Evolutionary conservation across 805 yeast species (phyloP).

Genomic region (Ogataea glucozyma): DNA sequence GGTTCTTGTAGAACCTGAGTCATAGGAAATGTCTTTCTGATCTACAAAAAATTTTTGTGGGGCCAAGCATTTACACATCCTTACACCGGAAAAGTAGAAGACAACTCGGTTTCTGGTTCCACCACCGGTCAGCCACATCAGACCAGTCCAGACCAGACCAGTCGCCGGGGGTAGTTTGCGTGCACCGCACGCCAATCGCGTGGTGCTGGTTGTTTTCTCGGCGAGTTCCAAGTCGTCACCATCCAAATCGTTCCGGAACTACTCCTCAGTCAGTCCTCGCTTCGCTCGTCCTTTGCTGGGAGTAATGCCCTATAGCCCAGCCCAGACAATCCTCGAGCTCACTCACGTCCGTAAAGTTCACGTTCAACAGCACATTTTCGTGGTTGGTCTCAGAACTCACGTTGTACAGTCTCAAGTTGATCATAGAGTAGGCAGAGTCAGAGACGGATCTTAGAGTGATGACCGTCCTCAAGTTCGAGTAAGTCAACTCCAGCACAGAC

Average conservation of each 20-base stretch:
- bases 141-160: too few species aligned
- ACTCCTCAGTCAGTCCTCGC: neutral
- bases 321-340: constrained; percentile 57
- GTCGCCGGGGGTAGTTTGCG: too few species aligned
- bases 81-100: too few species aligned
- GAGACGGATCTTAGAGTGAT: constrained; percentile 17
- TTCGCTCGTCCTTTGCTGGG: neutral
- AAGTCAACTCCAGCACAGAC: constrained; percentile 20
- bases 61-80: too few species aligned
- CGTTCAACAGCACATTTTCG: constrained; percentile 40
- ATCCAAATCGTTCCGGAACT: neutral
- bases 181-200: too few species aligned
- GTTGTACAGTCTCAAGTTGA: constrained; percentile 14
- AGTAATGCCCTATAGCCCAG: constrained; percentile 46
- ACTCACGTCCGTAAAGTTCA: constrained; percentile 49
- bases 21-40: too few species aligned
- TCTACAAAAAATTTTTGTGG: too few species aligned
- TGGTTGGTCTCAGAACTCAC: constrained; percentile 27
- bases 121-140: too few species aligned
- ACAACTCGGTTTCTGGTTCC: too few species aligned
- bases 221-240: too few species aligned
- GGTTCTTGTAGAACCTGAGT: constrained; percentile 1
- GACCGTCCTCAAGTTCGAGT: constrained; percentile 15
- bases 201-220: too few species aligned
- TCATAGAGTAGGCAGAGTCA: constrained; percentile 21